Evolutionary conservation across 2,329 filamentous ascomycete species (phyloP).

Genomic region (Talaromyces sp.): DNA sequence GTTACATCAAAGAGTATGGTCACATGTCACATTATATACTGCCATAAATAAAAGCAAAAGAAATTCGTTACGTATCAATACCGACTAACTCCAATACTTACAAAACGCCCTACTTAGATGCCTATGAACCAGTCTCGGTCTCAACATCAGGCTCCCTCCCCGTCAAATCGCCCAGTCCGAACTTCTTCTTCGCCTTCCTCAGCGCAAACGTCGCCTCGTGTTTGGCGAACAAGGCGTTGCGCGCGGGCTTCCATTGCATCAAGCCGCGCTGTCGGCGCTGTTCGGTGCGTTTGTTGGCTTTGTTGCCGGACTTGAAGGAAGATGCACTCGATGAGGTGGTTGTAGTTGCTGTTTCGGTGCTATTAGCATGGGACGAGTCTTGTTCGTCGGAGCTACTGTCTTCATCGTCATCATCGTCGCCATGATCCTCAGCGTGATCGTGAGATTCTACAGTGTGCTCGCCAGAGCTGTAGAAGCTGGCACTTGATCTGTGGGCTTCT

Average conservation of each 20-base stretch:
- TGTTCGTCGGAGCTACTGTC: background rate
- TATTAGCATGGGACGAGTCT: background rate
- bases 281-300: constrained; percentile 49
- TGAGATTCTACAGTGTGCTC: background rate
- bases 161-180: constrained; percentile 62
- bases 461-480: constrained; percentile 52
- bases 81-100: background rate
- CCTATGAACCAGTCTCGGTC: constrained; percentile 55
- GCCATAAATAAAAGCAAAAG: background rate
- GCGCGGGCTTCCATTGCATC: constrained; percentile 92
- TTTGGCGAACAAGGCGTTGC: constrained; percentile 82
- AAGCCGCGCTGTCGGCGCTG: constrained; percentile 82
- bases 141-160: constrained; percentile 86
- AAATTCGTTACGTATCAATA: background rate
- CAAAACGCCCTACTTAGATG: background rate
- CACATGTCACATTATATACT: background rate
- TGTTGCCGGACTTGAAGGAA: constrained; percentile 27
- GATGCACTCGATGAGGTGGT: constrained; percentile 16
- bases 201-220: constrained; percentile 78
- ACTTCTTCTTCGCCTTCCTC: constrained; percentile 69
- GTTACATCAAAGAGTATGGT: background rate
- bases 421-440: background rate
- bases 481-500: constrained; percentile 33
- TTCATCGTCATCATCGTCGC: background rate
- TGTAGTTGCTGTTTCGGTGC: constrained; percentile 40